Conservation (phyloP, 2,329 filamentous ascomycete species). For the Fusarium pseudocircinatum region DNA sequence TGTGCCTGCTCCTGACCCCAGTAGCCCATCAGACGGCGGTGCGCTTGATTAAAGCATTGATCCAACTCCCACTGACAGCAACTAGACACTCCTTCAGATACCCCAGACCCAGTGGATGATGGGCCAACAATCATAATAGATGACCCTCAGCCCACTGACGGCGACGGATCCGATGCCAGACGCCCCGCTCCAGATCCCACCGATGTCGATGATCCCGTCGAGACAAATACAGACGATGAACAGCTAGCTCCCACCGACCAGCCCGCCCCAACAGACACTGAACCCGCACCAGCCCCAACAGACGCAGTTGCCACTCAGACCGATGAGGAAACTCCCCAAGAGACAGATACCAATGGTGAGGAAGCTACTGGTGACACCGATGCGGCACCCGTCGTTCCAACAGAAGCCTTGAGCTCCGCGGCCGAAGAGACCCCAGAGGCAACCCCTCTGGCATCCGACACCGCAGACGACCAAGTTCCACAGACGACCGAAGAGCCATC, state of each 20-base stretch:
- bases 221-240: neutral
- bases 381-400: neutral
- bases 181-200: neutral
- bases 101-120: neutral
- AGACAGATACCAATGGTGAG: constrained; percentile 11
- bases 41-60: neutral
- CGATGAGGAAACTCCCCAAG: neutral
- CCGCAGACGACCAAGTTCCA: neutral
- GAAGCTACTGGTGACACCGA: neutral
- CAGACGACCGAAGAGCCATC: constrained; percentile 1
- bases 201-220: neutral
- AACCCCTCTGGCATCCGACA: neutral
- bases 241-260: neutral
- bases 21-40: neutral
- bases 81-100: neutral
- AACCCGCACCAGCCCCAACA: neutral
- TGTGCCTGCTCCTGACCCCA: neutral
- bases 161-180: neutral
- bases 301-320: neutral
- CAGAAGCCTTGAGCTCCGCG: neutral
- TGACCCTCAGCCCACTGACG: neutral
- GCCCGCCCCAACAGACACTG: neutral
- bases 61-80: neutral
- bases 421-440: constrained; percentile 3
- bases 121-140: neutral